Evolutionary conservation across 129 eudicot genomes (phyloP), one percentile per base, ranked within the genome.

Genomic region (Calendula officinalis): DNA sequence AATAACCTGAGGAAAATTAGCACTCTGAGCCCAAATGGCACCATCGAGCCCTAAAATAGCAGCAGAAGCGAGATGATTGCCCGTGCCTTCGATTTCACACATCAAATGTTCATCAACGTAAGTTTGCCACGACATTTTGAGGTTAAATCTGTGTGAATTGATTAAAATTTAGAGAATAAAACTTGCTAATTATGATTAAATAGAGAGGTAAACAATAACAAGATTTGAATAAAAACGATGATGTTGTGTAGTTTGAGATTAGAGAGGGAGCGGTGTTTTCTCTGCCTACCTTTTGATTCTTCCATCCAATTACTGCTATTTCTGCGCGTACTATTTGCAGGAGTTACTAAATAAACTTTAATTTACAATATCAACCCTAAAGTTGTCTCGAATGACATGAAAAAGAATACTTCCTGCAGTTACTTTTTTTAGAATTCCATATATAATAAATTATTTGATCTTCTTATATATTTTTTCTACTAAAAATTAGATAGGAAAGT

Each of bases 51-150:
- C 86, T 52, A 80, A 36, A 69, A 83, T 83, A 27, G 89, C 89
- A 63, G 89, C 80, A 60, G 85, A 68, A 17, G 78, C 42, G 76
- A 83, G 89, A 62, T 69, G 76, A 59, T 73, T 78, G 55, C 75
- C 45, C 0, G 44, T 58, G 62, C 79, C 81, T 7, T 73, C 90
- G 7, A 80, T 60, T 6, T 83, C 90, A 30, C 83, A 82, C 83
- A 80, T 77, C 76, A 83, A 79, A 52, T 83, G 90, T 5, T 83
- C 90, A 35, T 83, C 90, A 8, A 83, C 79, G 78, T 83, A 83
- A 4, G 86, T 73, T 80, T 83, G 90, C 90, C 88, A 83, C 68
- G 88, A 83, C 88, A 83, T 80, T 49, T 74, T 82, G 7, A 14
- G 47, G 8, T 10, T 2, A 3, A 1, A 51, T 33, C 1, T 27